Evolutionary conservation across 768 basidiomycete genomes (phyloP), one percentile per base, ranked within the genome.

Genomic region (Russula abietina): DNA sequence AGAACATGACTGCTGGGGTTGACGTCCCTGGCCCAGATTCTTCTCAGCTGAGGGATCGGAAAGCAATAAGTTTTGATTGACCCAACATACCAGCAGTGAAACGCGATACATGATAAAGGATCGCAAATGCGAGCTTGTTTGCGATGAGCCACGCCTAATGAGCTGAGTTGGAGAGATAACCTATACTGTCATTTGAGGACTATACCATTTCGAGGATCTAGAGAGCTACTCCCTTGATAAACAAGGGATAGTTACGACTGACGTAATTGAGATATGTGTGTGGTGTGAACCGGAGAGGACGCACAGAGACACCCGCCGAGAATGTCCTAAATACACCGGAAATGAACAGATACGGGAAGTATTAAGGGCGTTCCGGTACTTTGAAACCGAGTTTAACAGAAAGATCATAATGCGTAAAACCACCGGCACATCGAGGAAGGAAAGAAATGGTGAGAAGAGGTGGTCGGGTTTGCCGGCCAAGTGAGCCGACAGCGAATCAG

Each of bases 401-500:
- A 19, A 22, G 32, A 53, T 53, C n/a, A 53, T 9, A 14, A 36
- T n/a, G n/a, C n/a, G n/a, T n/a, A n/a, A n/a, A 28, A 74, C 65
- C 3, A 74, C 55, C n/a, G 72, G 71, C 3, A 68, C 68, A 48
- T 71, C 72, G 26, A 72, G 65, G 12, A 69, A 58, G 3, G 69
- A 70, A 16, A 69, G 55, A 36, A 69, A 55, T 1, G 70, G 59
- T 3, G 64, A 36, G 14, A 58, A 41, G 10, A 74, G 68, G 39
- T 60, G 59, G 2, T 54, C 46, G 46, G 74, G 52, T 54, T 75
- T 69, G 7, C 74, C 73, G 28, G n/a, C n/a, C n/a, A n/a, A n/a
- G n/a, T n/a, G 71, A 74, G n/a, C 72, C 71, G 2, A 69, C 45
- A 19, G 56, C 69, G 61, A 69, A 74, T 68, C 70, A 71, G 60